Evolutionary conservation across 2,329 filamentous ascomycete genomes (phyloP).

Genomic region (Cercospora zeae-maydis): DNA sequence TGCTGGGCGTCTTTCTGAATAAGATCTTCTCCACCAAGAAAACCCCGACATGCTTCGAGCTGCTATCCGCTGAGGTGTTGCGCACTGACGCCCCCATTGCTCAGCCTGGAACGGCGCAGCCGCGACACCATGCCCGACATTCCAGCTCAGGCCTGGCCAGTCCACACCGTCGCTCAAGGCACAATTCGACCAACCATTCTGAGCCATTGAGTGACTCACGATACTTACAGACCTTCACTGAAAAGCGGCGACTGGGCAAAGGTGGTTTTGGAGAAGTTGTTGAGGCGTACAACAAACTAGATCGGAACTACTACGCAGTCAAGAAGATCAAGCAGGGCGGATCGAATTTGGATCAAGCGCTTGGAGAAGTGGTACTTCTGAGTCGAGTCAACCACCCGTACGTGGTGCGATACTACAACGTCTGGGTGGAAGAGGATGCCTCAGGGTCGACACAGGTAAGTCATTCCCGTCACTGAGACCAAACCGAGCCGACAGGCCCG

Average conservation of each 20-base stretch:
- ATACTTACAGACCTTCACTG: constrained; percentile 85
- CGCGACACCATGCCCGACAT: constrained; percentile 7
- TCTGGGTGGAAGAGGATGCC: constrained; percentile 78
- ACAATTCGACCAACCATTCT: constrained; percentile 31
- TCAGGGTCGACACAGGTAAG: constrained; percentile 16
- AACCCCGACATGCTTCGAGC: constrained; percentile 74
- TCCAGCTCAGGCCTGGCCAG: constrained; percentile 26
- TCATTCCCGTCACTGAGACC: constrained; percentile 31
- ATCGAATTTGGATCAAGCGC: constrained; percentile 70
- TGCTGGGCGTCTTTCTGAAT: constrained; percentile 73
- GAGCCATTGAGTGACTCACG: constrained; percentile 55
- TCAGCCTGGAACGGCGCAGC: constrained; percentile 18
- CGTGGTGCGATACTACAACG: constrained; percentile 86
- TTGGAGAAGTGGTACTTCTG: constrained; percentile 81
- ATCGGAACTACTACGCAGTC: constrained; percentile 89
- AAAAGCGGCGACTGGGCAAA: constrained; percentile 83
- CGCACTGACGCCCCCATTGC: constrained; percentile 49
- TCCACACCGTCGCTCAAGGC: constrained; percentile 32
- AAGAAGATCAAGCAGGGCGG: constrained; percentile 86
- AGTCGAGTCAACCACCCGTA: constrained; percentile 90
- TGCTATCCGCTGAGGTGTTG: constrained; percentile 57
- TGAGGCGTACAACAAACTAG: constrained; percentile 89
- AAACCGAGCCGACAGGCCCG: background rate
- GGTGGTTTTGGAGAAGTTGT: constrained; percentile 96
- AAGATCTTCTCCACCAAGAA: constrained; percentile 89